These are phyloP conservation scores for Fusarium tuaranense DNA, from an alignment of 2,329 filamentous ascomycete species.

Conservation along the genomic window DNA sequence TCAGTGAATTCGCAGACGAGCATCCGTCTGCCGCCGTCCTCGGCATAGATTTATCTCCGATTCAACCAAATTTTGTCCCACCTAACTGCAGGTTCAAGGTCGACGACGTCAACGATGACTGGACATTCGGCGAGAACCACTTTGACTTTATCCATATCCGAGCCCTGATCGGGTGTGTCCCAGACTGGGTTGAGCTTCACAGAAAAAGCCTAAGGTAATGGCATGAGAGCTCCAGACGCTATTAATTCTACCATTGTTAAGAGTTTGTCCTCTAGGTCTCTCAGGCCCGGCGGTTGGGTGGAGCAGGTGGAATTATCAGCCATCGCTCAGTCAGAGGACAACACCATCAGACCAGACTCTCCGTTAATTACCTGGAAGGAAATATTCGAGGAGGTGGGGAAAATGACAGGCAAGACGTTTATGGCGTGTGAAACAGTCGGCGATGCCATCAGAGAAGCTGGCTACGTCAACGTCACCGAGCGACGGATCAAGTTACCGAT, in stretches of 20 bases:
- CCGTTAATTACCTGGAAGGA: background rate
- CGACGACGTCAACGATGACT: background rate
- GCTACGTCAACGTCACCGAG: background rate
- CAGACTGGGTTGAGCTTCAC: background rate
- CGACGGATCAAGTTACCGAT: background rate
- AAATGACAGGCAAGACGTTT: background rate
- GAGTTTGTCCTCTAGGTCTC: background rate
- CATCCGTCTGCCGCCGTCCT: background rate
- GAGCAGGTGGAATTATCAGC: background rate
- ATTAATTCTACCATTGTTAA: background rate
- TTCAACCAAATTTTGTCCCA: background rate
- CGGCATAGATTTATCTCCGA: background rate
- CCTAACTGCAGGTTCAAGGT: constrained; percentile 2
- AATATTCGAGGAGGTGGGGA: background rate
- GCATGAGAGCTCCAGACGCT: background rate
- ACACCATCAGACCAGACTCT: background rate
- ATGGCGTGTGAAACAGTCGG: background rate
- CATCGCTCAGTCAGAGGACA: constrained; percentile 1
- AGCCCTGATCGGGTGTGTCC: background rate
- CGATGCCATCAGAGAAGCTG: background rate
- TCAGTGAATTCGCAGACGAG: constrained; percentile 1
- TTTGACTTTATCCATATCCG: constrained; percentile 1
- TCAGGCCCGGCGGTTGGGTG: background rate
- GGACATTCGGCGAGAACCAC: background rate
- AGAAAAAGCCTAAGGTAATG: constrained; percentile 1